phyloP scores from a whole-genome alignment of 129 eudicot genomes.

The Oenanthe sinensis region DNA sequence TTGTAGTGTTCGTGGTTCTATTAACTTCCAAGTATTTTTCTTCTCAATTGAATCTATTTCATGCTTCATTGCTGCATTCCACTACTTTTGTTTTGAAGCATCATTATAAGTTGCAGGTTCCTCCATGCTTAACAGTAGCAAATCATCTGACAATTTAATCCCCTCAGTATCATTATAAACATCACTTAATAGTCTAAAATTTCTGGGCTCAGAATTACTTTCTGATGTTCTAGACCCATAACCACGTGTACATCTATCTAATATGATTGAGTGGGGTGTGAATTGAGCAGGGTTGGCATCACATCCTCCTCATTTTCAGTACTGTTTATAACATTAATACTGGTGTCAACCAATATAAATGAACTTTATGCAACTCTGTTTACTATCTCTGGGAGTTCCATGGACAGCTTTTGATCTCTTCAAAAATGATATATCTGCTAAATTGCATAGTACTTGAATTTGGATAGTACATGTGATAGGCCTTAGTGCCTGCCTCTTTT shows the following conservation, averaged over 20 bases:
- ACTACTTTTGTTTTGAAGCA: not conserved
- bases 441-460: not conserved
- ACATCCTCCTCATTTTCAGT: not conserved
- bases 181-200: not conserved
- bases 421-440: not conserved
- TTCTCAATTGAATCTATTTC: not conserved
- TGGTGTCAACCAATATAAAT: too few species aligned
- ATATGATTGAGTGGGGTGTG: too few species aligned
- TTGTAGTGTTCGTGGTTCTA: too few species aligned
- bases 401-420: not conserved
- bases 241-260: too few species aligned
- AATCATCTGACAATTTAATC: not conserved
- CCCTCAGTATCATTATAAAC: not conserved
- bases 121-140: not conserved
- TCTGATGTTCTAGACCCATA: too few species aligned
- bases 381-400: not conserved
- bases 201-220: too few species aligned
- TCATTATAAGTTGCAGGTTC: not conserved
- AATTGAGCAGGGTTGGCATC: not conserved
- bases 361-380: too few species aligned
- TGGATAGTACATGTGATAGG: not conserved
- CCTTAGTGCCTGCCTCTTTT: not conserved
- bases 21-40: not conserved
- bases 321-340: too few species aligned
- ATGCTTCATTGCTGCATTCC: not conserved